Conservation (phyloP, 495 filamentous ascomycete genomes). For the Tuber borchii region DNA sequence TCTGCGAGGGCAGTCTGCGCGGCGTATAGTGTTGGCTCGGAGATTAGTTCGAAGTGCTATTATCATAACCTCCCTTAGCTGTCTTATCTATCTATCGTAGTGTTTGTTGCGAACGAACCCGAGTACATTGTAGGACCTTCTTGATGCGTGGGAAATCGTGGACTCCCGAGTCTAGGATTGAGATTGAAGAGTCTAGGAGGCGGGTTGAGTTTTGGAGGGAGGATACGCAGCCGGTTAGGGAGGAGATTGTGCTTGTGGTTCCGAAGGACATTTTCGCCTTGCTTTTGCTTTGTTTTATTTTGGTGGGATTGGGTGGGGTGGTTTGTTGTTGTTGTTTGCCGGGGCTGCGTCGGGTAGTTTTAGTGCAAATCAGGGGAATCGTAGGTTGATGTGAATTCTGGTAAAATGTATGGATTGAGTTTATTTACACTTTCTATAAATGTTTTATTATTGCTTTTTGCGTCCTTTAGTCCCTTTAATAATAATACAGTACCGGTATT, state of each 20-base stretch:
- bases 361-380: neutral
- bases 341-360: neutral
- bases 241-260: constrained; percentile 38
- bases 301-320: neutral
- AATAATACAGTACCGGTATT: neutral
- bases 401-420: neutral
- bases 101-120: constrained; percentile 52
- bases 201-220: constrained; percentile 64
- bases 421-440: neutral
- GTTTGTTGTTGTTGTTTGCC: neutral
- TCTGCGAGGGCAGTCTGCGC: constrained; percentile 64
- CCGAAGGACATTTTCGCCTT: constrained; percentile 22
- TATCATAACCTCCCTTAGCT: neutral
- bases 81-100: neutral
- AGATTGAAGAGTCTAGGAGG: constrained; percentile 67
- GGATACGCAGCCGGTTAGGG: constrained; percentile 59
- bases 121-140: constrained; percentile 63
- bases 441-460: neutral
- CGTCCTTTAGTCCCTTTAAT: neutral
- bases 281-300: neutral
- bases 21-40: constrained; percentile 58
- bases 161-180: constrained; percentile 63
- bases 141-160: constrained; percentile 67
- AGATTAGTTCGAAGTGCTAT: constrained; percentile 74
- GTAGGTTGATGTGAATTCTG: neutral